Evolutionary conservation across 1,139 yeast species (phyloP).

Genomic region (Suhomyces ambrosiae): DNA sequence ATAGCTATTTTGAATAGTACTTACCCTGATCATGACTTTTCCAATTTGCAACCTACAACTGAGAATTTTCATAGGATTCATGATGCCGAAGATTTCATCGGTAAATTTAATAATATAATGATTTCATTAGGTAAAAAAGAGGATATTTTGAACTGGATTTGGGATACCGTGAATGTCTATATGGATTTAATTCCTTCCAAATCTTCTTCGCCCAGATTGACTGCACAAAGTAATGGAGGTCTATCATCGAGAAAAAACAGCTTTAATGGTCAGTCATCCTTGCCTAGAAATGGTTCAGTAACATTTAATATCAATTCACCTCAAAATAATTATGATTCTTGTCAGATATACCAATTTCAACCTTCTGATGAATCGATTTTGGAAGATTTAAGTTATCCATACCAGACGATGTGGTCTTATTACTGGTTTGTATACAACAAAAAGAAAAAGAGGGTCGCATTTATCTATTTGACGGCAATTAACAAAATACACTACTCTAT

Average conservation of each 20-base stretch:
- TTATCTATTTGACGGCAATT: conserved; percentile 59
- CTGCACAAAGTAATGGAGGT: conserved; percentile 18
- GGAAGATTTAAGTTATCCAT: conserved; percentile 64
- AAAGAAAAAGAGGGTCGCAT: conserved; percentile 88
- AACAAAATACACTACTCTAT: conserved; percentile 44
- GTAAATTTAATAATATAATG: conserved; percentile 77
- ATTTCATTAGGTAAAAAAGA: conserved; percentile 72
- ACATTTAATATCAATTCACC: conserved; percentile 7
- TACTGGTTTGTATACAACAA: conserved; percentile 93
- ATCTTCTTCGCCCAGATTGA: conserved; percentile 23
- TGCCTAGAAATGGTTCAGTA: conserved; percentile 13
- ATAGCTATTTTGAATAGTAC: conserved; percentile 89
- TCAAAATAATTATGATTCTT: conserved; percentile 43
- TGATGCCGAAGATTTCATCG: conserved; percentile 58
- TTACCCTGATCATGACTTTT: conserved; percentile 94
- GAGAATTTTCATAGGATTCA: conserved; percentile 55
- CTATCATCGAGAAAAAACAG: conserved; percentile 32
- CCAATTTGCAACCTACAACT: conserved; percentile 82
- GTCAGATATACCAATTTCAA: conserved; percentile 74
- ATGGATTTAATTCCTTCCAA: conserved; percentile 62
- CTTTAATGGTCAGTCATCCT: conserved; percentile 16
- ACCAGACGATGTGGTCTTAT: conserved; percentile 84
- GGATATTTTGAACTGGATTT: conserved; percentile 62
- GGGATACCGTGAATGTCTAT: conserved; percentile 87
- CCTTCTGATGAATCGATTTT: conserved; percentile 81